A percentile compares a stretch with the other conserved stretches of the same genome.
Conservation (phyloP, 192 early-diverging fungal species). For the Diversispora epigaea region DNA sequence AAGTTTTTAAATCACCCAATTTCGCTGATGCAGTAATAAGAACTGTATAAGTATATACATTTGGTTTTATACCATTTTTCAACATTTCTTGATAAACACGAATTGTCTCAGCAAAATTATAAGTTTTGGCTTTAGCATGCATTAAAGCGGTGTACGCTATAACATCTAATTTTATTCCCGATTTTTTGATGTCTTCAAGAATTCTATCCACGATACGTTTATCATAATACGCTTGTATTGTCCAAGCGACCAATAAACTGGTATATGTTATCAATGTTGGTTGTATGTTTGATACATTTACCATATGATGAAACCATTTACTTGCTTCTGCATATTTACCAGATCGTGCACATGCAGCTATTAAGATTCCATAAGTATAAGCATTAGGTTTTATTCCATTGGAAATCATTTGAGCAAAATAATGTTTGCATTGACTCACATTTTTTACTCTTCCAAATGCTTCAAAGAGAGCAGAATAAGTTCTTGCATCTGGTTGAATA, state of each 20-base stretch:
- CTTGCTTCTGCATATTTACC: neutral
- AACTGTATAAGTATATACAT: conserved; percentile 11
- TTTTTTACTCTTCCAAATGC: neutral
- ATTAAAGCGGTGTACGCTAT: conserved; percentile 28
- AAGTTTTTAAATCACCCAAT: neutral
- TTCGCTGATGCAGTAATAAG: conserved; percentile 12
- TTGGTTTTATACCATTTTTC: conserved; percentile 21
- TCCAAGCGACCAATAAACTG: neutral
- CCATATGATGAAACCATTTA: neutral
- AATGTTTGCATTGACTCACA: neutral
- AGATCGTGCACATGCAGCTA: neutral
- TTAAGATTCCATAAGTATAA: conserved; percentile 8
- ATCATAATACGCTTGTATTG: neutral
- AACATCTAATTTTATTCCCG: conserved; percentile 14
- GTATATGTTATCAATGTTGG: conserved; percentile 5
- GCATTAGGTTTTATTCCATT: neutral
- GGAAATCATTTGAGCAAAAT: neutral
- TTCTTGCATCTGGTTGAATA: neutral
- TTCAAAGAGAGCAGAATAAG: neutral
- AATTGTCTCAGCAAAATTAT: neutral
- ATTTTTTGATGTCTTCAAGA: conserved; percentile 21
- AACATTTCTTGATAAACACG: conserved; percentile 29
- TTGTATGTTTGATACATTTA: neutral
- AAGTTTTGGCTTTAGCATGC: conserved; percentile 2
- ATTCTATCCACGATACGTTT: neutral